A percentile compares a stretch with the other conserved stretches of the same genome.
Evolutionary conservation across 1,139 yeast genomes (phyloP).

Genomic region (Hyphopichia khmerensis): DNA sequence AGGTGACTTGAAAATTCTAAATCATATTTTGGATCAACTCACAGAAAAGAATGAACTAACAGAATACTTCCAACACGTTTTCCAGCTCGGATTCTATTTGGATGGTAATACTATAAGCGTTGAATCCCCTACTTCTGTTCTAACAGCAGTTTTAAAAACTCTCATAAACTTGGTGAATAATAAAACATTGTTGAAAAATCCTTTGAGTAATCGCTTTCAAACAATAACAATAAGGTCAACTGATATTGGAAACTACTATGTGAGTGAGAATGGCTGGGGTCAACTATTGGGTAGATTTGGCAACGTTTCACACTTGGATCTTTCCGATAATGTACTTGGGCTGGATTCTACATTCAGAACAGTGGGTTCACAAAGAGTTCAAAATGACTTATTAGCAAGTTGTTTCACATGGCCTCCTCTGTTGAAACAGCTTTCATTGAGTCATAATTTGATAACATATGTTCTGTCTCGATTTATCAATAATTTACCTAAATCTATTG

Average conservation of each 20-base stretch:
- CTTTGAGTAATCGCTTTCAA: conserved; percentile 20
- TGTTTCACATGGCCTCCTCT: conserved; percentile 29
- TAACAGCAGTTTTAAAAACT: conserved; percentile 27
- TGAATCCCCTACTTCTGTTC: conserved; percentile 28
- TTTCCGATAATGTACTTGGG: conserved; percentile 27
- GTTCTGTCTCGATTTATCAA: conserved; percentile 21
- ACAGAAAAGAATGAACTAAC: conserved; percentile 6
- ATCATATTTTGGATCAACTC: conserved; percentile 17
- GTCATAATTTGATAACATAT: conserved; percentile 23
- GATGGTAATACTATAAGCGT: conserved; percentile 27
- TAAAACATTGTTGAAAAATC: neutral
- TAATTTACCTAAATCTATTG: conserved; percentile 28
- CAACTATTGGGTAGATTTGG: conserved; percentile 26
- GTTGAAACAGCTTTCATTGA: conserved; percentile 23
- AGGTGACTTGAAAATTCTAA: conserved; percentile 23
- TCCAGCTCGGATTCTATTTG: conserved; percentile 23
- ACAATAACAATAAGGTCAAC: conserved; percentile 28
- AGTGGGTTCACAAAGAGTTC: neutral
- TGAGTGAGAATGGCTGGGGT: conserved; percentile 28
- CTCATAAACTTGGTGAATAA: conserved; percentile 20
- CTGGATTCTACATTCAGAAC: conserved; percentile 10
- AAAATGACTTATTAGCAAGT: conserved; percentile 22
- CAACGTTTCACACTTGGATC: conserved; percentile 21
- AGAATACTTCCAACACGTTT: conserved; percentile 18
- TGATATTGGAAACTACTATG: conserved; percentile 38